Base-by-base conservation (phyloP, 1,284 basidiomycete genomes). In the Fistulinella cinereoalba region DNA sequence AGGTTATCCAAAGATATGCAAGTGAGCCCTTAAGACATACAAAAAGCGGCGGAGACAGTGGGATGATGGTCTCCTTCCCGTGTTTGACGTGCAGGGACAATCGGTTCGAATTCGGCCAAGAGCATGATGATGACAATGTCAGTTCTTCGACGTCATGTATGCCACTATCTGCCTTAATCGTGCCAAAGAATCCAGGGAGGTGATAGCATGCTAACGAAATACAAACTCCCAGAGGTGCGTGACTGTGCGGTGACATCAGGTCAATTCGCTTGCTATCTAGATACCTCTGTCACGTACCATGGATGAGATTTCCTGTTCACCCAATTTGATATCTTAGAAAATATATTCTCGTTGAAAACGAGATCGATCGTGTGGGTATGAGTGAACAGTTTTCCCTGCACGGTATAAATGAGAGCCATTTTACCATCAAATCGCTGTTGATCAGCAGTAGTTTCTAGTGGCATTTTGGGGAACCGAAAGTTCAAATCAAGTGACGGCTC, bases 201-300 rank as follows among this genome's bases (percentile, higher is more conserved):
- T 29, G 50, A 46, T 64, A 64, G 16, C 64, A 64, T 2, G 42
- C 62, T 10, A 68, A 34, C 7, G 64, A 66, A 23, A 64, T 47
- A 29, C 66, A 67, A 15, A 58, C 52, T 9, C 56, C 57, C 3
- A 38, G 44, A 15, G 46, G 11, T 13, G 60, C 44, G 36, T 64
- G 44, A 15, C 65, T 64, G 36, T 3, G 4, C 19, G 12, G 27
- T 10, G 5, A 32, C 11, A 33, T 33, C n/a, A n/a, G 32, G 21
- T 50, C 40, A 49, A 15, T 34, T 25, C 19, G 19, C 23, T 34
- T 21, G 19, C 43, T 23, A 9, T n/a, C 23, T 6, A n/a, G 27
- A 36, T n/a, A 36, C 36, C 16, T 24, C 10, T 27, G 38, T 10
- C 29, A 67, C 66, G 40, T 41, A 68, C 66, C 18, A 47, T 9